phyloP scores from a whole-genome alignment of 129 eudicot genomes.

The Saposhnikovia divaricata region DNA sequence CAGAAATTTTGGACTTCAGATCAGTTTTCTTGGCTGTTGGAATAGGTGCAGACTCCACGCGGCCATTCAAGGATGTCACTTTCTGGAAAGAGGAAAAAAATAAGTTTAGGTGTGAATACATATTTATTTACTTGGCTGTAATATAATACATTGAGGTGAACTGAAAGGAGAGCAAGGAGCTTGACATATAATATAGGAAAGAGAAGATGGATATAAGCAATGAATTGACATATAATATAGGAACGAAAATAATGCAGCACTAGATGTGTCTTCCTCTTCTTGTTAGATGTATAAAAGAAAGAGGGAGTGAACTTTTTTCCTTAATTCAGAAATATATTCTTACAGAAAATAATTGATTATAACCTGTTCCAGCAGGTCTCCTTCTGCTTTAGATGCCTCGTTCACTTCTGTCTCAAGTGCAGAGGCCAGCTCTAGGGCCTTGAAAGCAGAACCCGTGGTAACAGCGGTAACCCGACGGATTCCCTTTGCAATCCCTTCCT shows the following conservation, averaged over 20 bases:
- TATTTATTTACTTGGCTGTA: not conserved
- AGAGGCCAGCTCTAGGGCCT: conserved; percentile 57
- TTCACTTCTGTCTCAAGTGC: conserved; percentile 70
- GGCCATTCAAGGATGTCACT: conserved; percentile 65
- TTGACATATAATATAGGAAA: not conserved
- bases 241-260: not conserved
- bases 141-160: not conserved
- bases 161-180: not conserved
- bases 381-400: conserved; percentile 60
- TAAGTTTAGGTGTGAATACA: not conserved
- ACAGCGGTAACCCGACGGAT: conserved; percentile 93
- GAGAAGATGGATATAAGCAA: not conserved
- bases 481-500: conserved; percentile 97
- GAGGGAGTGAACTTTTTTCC: not conserved
- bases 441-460: conserved; percentile 61
- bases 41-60: conserved; percentile 70
- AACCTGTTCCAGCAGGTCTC: conserved; percentile 80
- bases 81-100: not conserved
- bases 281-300: not conserved
- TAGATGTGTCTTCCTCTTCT: not conserved
- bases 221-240: not conserved
- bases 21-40: conserved; percentile 79
- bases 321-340: not conserved
- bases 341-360: not conserved
- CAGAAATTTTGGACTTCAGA: conserved; percentile 51